These are phyloP conservation scores for Chlorella sp. DNA, from an alignment of 139 green algal species.

Conservation along the genomic window DNA sequence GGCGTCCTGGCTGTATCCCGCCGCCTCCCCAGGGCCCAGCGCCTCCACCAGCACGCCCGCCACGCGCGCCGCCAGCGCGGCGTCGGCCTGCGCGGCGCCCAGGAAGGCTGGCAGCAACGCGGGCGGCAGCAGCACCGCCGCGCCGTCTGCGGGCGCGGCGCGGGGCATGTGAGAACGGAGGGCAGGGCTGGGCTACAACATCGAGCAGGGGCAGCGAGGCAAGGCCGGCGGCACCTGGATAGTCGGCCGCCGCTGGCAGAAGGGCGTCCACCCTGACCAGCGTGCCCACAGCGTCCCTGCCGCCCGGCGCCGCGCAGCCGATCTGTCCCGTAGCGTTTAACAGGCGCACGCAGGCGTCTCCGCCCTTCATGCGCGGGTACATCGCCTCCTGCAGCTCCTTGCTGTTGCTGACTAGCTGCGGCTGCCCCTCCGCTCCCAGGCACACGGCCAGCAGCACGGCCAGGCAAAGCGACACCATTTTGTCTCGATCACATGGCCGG, in stretches of 20 bases:
- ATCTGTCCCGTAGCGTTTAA: conserved; percentile 39
- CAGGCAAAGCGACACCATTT: too few relatives aligned
- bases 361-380: conserved; percentile 30
- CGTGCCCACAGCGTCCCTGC: neutral
- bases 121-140: conserved; percentile 31
- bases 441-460: neutral
- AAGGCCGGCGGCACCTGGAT: conserved; percentile 8
- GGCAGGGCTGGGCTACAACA: neutral
- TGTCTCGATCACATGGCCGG: too few relatives aligned
- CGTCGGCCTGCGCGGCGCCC: neutral
- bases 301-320: conserved; percentile 37
- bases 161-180: neutral
- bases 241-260: neutral
- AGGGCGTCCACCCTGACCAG: conserved; percentile 10
- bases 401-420: neutral
- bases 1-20: conserved; percentile 6
- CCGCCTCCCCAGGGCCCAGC: neutral
- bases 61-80: neutral
- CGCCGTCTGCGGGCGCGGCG: neutral
- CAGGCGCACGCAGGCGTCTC: conserved; percentile 43
- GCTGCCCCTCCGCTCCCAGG: neutral
- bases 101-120: conserved; percentile 30
- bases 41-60: conserved; percentile 39
- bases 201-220: neutral
- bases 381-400: conserved; percentile 34